A percentile compares a stretch with the other conserved stretches of the same genome.
Evolutionary conservation across 768 basidiomycete species (phyloP).

Genomic region (Boletus speciosus): DNA sequence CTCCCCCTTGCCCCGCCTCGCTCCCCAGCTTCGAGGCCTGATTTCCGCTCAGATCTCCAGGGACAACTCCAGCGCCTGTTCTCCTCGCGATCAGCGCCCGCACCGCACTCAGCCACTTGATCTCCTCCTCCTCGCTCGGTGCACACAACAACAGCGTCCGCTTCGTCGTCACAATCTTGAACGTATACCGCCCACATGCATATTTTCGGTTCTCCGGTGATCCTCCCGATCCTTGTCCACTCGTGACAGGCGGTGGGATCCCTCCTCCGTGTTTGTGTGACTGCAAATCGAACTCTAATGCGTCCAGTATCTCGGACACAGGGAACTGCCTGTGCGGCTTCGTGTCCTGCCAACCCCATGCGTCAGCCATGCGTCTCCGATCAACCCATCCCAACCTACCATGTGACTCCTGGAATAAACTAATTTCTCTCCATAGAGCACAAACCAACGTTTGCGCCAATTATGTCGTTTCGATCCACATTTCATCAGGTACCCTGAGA

Average conservation of each 20-base stretch:
- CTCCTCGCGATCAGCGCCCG: slow-evolving; percentile 84
- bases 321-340: slow-evolving; percentile 86
- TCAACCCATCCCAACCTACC: slow-evolving; percentile 49
- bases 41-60: slow-evolving; percentile 40
- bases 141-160: slow-evolving; percentile 86
- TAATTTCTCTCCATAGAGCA: slow-evolving; percentile 83
- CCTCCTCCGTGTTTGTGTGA: slow-evolving; percentile 43
- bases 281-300: slow-evolving; percentile 79
- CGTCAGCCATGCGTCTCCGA: slow-evolving; percentile 10
- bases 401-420: slow-evolving; percentile 93
- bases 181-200: slow-evolving; percentile 56
- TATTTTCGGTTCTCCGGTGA: slow-evolving; percentile 42
- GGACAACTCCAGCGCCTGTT: slow-evolving; percentile 47
- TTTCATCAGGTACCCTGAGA: slow-evolving; percentile 94
- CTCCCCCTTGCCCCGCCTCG: slow-evolving; percentile 22
- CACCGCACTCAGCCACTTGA: slow-evolving; percentile 95
- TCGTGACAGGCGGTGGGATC: slow-evolving; percentile 30
- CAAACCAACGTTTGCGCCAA: slow-evolving; percentile 98
- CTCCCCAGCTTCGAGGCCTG: slow-evolving; percentile 8
- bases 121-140: slow-evolving; percentile 96
- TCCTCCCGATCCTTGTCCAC: slow-evolving; percentile 35
- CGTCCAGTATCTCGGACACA: slow-evolving; percentile 83
- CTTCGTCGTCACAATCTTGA: slow-evolving; percentile 96
- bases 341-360: slow-evolving; percentile 60
- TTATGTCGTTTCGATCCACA: slow-evolving; percentile 89